Base-by-base conservation (phyloP, 2,329 filamentous ascomycete genomes). In the Orbilia quercus region DNA sequence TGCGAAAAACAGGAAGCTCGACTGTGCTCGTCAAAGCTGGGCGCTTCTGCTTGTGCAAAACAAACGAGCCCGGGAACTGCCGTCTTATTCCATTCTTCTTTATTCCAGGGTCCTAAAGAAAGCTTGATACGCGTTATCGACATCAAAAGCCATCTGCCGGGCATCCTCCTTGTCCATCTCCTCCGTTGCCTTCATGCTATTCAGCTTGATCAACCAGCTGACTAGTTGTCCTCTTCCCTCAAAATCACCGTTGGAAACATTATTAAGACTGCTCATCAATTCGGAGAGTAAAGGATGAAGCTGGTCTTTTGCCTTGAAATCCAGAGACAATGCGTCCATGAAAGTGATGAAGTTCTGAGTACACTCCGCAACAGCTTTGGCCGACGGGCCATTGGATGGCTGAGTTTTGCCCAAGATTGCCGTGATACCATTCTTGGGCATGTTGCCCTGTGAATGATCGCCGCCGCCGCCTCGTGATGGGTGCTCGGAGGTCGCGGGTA, bases 311-410 rank as follows among this genome's bases (percentile, higher is more conserved):
- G 94, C 94, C 9, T 96, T 85, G 78, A 98, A 88, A 47, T 94
- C 93, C 62, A 99, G 87, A 80, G 93, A 93, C 77, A 99, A 86
- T 14, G 95, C 96, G 80, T 99, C 95, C 58, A 99, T 86, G 79
- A 99, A 94, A 0, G 95, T 99, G 81, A 99, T 99, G 81, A 99
- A 99, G 80, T 97, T 96, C 81, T 99, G 93, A 0, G 94, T 98
- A 1, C 95, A 95, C 75, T 94, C 89, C n/a, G 77, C 77, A 16
- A 76, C 77, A 14, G 62, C 76, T 75, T 75, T 77, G 74, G 74
- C 71, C 85, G 77, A 82, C 81, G 63, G 79, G 83, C 50, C 66
- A 31, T 47, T 55, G 34, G 80, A 79, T 11, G 81, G 80, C 14
- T 83, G 80, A 1, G 84, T 81, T 22, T 58, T 55, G n/a, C 57